Base-by-base conservation (phyloP, 495 filamentous ascomycete species). In the Podospora fimiseda region DNA sequence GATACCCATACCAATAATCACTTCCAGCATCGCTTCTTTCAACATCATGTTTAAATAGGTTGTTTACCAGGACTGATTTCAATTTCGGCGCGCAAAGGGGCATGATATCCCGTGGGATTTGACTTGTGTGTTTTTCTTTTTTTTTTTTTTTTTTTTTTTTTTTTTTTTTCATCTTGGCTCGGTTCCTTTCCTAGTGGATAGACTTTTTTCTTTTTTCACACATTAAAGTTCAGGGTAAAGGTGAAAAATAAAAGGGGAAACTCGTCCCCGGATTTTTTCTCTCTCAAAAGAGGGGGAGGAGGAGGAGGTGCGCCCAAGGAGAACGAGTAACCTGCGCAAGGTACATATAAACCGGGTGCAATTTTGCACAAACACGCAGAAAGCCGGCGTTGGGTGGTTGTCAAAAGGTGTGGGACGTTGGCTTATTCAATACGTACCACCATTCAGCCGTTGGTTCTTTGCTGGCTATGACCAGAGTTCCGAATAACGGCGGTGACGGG, bases 141-240 rank as follows among this genome's bases (percentile, higher is more conserved):
- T 49, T 49, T 30, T 49, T 19, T 14, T 7, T 1, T n/a, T 33
- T 7, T 42, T 27, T 42, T 50, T 33, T 11, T 6, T 33, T 5
- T 5, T 5, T 11, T 33, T 5, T 5, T 6, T 27, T 37, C 33
- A 6, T 6, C 37, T 49, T 30, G 33, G 9, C 9, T 7, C 2
- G 11, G n/a, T 7, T 42, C 23, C 30, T 50, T 23, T 51, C 49
- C n/a, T 22, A 23, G 42, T 20, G 18, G 42, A 44, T 44, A 44
- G 42, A 44, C n/a, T 44, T 19, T 23, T 44, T 19, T 2, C 11
- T 16, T 21, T 44, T 44, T 44, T 8, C 2, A 22, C 18, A 19
- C 14, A 24, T 19, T 16, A 13, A 44, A 13, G 19, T 13, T 16
- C 14, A 20, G 4, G 42, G 42, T 20, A 22, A 21, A 21, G 42